Evolutionary conservation across 192 early-diverging fungal species (phyloP), one percentile per base, ranked within the genome.

Genomic region (Umbelopsis sp.): DNA sequence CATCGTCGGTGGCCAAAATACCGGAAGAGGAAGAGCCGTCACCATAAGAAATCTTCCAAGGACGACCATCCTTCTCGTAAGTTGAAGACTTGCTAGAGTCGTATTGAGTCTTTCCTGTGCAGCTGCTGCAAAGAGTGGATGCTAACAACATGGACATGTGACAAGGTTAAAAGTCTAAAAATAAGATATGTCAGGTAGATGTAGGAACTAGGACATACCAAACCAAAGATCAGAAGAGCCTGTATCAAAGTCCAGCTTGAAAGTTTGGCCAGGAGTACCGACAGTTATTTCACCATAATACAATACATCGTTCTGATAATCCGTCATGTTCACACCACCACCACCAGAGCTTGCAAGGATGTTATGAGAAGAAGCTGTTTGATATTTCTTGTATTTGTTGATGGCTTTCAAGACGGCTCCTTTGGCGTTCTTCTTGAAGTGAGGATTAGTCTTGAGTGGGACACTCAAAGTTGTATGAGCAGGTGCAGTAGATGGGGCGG

Each of bases 141-240:
- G 82, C 69, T 75, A 59, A 32, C 24, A 66, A 9, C 36, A 50
- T 53, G 26, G 21, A 52, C 9, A 26, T 25, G 10, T 26, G 3
- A 53, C 22, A 26, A 53, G 22, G 24, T 53, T 26, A 53, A 53
- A 26, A 26, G 2, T 53, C 22, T 24, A n/a, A n/a, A n/a, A n/a
- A n/a, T n/a, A n/a, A n/a, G n/a, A 25, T 14, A 0, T 53, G 9
- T 24, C 22, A 11, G 12, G 9, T 1, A 53, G 24, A 14, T 10
- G 10, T 53, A 26, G 52, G 10, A 22, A 53, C 7, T 11, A 26
- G 8, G 31, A 62, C 56, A 4, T 62, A 62, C 56, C 56, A 38
- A 88, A 75, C 87, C 87, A 88, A 31, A 86, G 77, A 69, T 88
- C 85, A 29, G 82, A 78, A 1, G 87, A 88, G 25, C 87, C 87